phyloP scores from a whole-genome alignment of 371 early-diverging fungal genomes.

The Apophysomyces variabilis region DNA sequence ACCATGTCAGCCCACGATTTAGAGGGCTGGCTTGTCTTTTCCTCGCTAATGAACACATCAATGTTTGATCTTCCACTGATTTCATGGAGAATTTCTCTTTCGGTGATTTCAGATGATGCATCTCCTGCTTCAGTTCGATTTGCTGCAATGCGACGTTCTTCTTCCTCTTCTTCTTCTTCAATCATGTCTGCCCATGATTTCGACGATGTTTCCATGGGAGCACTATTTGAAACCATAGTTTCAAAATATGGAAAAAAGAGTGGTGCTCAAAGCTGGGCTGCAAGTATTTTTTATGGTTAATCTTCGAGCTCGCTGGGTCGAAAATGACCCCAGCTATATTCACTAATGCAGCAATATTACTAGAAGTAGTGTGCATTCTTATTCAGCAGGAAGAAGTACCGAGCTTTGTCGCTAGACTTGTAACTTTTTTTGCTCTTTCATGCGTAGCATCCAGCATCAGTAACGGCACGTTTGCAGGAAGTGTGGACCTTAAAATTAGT shows the following conservation, averaged over 20 bases:
- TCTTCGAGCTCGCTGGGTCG: too few relatives aligned
- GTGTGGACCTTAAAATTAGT: too few relatives aligned
- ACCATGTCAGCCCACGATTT: constrained; percentile 10
- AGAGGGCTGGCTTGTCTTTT: background rate
- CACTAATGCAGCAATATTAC: too few relatives aligned
- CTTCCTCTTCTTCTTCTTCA: constrained; percentile 5
- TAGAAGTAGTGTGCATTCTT: too few relatives aligned
- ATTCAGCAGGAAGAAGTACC: too few relatives aligned
- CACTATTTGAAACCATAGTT: background rate
- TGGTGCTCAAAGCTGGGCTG: background rate
- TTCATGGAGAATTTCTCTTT: background rate
- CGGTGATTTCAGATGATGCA: background rate
- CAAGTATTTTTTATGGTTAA: too few relatives aligned
- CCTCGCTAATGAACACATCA: background rate
- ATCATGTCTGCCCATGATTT: constrained; percentile 8
- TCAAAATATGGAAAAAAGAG: background rate
- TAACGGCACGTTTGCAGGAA: too few relatives aligned
- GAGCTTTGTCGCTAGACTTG: too few relatives aligned
- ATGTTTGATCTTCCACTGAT: background rate
- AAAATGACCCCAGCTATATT: too few relatives aligned
- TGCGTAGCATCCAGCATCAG: too few relatives aligned
- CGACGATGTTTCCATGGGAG: background rate
- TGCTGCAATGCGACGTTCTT: background rate
- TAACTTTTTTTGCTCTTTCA: too few relatives aligned
- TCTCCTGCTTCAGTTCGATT: background rate